Conservation (phyloP, 148 eudicot genomes). For the Rheum nobile region DNA sequence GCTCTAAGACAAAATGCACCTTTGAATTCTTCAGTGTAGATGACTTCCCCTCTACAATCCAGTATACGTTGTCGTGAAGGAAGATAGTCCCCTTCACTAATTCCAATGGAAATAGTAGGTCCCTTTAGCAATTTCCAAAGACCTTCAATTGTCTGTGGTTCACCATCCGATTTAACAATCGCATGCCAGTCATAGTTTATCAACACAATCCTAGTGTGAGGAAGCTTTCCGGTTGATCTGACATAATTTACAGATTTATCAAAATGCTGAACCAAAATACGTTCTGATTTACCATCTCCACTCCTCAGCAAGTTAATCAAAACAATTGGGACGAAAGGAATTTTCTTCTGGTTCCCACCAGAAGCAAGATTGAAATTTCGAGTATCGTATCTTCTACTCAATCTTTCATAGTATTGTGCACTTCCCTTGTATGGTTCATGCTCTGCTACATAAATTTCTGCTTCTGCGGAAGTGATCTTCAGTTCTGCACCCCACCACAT, state of each 20-base stretch:
- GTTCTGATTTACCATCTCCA: conserved; percentile 90
- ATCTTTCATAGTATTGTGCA: conserved; percentile 73
- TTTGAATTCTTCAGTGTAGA: conserved; percentile 47
- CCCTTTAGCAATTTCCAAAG: conserved; percentile 86
- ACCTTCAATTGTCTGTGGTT: conserved; percentile 92
- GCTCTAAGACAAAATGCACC: conserved; percentile 89
- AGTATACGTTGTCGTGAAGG: conserved; percentile 71
- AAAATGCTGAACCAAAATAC: conserved; percentile 80
- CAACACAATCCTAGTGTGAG: conserved; percentile 58
- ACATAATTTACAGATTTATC: conserved; percentile 76
- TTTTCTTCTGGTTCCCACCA: conserved; percentile 56
- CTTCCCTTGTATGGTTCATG: conserved; percentile 93
- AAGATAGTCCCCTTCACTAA: conserved; percentile 88
- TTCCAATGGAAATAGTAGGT: conserved; percentile 77
- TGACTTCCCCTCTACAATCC: conserved; percentile 82
- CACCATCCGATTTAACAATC: conserved; percentile 70
- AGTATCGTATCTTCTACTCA: conserved; percentile 77
- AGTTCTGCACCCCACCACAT: conserved; percentile 99
- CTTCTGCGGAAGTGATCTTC: conserved; percentile 89
- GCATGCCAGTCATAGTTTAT: conserved; percentile 98
- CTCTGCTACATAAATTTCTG: conserved; percentile 89
- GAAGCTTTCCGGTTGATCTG: conserved; percentile 63
- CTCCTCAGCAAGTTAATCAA: conserved; percentile 82
- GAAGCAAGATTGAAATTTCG: conserved; percentile 38
- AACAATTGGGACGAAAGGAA: conserved; percentile 66